phyloP scores from a whole-genome alignment of 345 rosid genomes.

The Lagerstroemia speciosa region DNA sequence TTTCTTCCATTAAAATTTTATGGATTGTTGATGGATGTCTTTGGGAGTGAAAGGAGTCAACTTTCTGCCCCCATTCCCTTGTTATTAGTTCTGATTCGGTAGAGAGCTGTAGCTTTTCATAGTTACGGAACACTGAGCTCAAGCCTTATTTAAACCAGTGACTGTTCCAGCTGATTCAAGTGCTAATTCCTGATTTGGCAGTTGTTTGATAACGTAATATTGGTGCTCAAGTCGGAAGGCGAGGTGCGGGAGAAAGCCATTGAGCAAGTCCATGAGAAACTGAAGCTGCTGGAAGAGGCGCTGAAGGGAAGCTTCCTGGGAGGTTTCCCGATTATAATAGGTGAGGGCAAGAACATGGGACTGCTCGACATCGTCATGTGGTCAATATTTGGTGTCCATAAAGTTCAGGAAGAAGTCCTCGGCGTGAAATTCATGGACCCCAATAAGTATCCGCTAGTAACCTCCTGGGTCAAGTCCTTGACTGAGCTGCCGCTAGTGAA shows the following conservation, averaged over 20 bases:
- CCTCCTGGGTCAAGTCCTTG: conserved; percentile 19
- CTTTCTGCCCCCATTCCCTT: too few relatives aligned
- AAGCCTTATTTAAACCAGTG: not conserved
- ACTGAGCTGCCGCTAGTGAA: conserved; percentile 20
- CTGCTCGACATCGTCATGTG: conserved; percentile 23
- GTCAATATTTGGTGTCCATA: conserved; percentile 17
- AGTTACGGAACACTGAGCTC: too few relatives aligned
- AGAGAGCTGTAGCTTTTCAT: too few relatives aligned
- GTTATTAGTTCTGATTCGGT: too few relatives aligned
- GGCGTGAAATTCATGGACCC: conserved; percentile 18
- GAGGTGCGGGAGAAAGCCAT: conserved; percentile 24
- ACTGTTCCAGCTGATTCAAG: not conserved
- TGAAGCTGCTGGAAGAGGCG: conserved; percentile 30
- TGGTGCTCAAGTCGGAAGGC: conserved; percentile 16
- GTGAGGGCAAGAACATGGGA: conserved; percentile 13
- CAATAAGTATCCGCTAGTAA: conserved; percentile 17
- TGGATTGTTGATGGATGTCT: too few relatives aligned
- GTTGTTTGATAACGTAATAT: conserved; percentile 17
- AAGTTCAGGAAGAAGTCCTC: conserved; percentile 16
- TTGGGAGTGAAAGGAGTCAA: too few relatives aligned
- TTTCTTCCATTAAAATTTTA: too few relatives aligned
- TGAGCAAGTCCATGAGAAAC: conserved; percentile 20
- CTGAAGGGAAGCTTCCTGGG: conserved; percentile 14
- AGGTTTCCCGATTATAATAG: not conserved
- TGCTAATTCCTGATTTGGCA: conserved; percentile 1